Evolutionary conservation across 345 rosid genomes (phyloP), one percentile per base, ranked within the genome.

Genomic region (Eucalyptus viminalis): DNA sequence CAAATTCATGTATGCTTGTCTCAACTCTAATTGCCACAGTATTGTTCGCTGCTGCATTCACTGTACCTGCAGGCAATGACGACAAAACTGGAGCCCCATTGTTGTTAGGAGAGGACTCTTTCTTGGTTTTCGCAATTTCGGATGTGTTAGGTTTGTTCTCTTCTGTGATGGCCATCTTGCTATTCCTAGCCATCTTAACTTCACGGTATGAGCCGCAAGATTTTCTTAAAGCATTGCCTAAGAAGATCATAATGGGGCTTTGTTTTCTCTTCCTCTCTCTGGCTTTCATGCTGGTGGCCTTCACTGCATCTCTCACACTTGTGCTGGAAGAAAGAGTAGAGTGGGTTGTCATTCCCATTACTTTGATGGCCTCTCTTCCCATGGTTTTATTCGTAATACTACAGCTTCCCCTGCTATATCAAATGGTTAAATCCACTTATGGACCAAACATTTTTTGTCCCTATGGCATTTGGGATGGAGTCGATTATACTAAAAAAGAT

Each of bases 101-200:
- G 17, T 5, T 50, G 7, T 50, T 50, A 14, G 17, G 53, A 14
- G 0, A 50, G 3, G 53, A 50, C 3, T 13, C 7, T 8, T 90
- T 92, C 81, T 34, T 9, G 21, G 11, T 49, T 5, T 93, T 93
- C n/a, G 62, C 88, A 14, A 72, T 92, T 87, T 91, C 92, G 8
- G 91, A 91, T 89, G 76, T 87, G 2, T 34, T 90, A 4, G 87
- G 91, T 16, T 67, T 92, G 60, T 91, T 92, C 15, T 88, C 88
- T 1, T 91, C 92, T 2, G 67, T 86, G 1, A 80, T 85, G 21
- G 53, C 93, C 43, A 87, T 89, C 19, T 51, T 93, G 49, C 81
- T 89, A 89, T 91, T 93, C 80, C 47, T 90, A 50, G 89, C 90
- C 53, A 88, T 60, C 3, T 60, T 60, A 60, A 60, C 67, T 60